Evolutionary conservation across 73 alveolate species (phyloP), one percentile per base, ranked within the genome.

Genomic region (Paramecium sexaurelia): DNA sequence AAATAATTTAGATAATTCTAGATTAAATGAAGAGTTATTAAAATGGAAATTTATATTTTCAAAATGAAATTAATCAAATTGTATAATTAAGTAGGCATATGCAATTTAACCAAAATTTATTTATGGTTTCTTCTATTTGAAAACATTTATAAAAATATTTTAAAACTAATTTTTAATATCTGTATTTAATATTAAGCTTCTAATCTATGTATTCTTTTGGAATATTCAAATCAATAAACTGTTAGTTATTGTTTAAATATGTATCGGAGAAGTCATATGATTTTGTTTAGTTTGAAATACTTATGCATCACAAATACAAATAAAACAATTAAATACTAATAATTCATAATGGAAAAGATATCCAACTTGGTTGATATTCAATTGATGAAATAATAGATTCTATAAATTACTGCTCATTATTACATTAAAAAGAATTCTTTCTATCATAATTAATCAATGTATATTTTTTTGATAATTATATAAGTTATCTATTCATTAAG

Each of bases 51-150:
- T 36, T 61, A 1, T 36, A 35, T 19, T 22, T 67, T 13, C 40
- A 32, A 7, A 26, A 26, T 55, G 24, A 40, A 11, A 55, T 11
- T 35, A 26, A 35, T 26, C 11, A 55, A n/a, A 85, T 32, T 41
- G 24, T 26, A 43, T 45, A 84, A 84, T n/a, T n/a, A n/a, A n/a
- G n/a, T n/a, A n/a, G n/a, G n/a, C n/a, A n/a, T n/a, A n/a, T n/a
- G n/a, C n/a, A n/a, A n/a, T n/a, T n/a, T n/a, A n/a, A n/a, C n/a
- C n/a, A n/a, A n/a, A n/a, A n/a, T n/a, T n/a, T 88, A 43, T 32
- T 88, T 88, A 11, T 88, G 85, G 91, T 88, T 83, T 83, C 37
- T 75, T 61, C 91, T 84, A 15, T 88, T 41, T 22, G 26, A 75
- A 68, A 41, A 61, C 24, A 47, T 68, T 26, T 24, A 75, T 41